Evolutionary conservation across 2,329 filamentous ascomycete genomes (phyloP).

Genomic region (Arachnopeziza araneosa): DNA sequence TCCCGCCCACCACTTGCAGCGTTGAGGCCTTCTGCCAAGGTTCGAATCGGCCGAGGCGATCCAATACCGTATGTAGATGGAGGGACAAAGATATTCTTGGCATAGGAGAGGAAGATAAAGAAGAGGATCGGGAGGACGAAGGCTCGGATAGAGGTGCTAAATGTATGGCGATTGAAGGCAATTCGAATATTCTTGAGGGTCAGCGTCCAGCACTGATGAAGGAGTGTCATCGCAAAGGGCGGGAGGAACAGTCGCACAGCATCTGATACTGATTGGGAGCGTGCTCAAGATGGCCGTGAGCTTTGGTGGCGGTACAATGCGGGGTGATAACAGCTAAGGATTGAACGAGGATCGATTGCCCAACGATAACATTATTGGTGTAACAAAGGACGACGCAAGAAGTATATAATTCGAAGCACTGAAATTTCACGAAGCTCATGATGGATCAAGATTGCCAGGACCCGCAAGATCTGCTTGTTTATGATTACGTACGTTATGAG

Average conservation of each 20-base stretch:
- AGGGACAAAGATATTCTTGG: constrained; percentile 77
- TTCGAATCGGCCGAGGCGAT: constrained; percentile 51
- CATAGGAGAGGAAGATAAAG: constrained; percentile 59
- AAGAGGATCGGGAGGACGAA: constrained; percentile 55
- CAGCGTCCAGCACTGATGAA: constrained; percentile 55
- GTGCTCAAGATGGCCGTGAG: not conserved
- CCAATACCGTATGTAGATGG: constrained; percentile 72
- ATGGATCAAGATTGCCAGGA: no score
- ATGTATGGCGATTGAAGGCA: constrained; percentile 47
- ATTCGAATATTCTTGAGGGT: constrained; percentile 58
- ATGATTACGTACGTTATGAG: no score
- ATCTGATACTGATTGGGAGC: not conserved
- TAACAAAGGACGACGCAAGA: no score
- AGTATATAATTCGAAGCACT: no score
- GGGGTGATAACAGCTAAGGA: not conserved
- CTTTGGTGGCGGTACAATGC: not conserved
- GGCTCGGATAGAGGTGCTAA: constrained; percentile 49
- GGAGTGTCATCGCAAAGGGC: constrained; percentile 40
- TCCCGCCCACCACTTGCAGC: constrained; percentile 53
- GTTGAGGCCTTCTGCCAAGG: constrained; percentile 57
- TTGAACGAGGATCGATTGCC: not conserved
- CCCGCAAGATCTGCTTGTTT: no score
- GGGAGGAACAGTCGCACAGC: not conserved
- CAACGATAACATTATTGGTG: not conserved
- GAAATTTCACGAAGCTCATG: no score